phyloP scores from a whole-genome alignment of 805 yeast genomes.

The Maudiozyma turicensis region DNA sequence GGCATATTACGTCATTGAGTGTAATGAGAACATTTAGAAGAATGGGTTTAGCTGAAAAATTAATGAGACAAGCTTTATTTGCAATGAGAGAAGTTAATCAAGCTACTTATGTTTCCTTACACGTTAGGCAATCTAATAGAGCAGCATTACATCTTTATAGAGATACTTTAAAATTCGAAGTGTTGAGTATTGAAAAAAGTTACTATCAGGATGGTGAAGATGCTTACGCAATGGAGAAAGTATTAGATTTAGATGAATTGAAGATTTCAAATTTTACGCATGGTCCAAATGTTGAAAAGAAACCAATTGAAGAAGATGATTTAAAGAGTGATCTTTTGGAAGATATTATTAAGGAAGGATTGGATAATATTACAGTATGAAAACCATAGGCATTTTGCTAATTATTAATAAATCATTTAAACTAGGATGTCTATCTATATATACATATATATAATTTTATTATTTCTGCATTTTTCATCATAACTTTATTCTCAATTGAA shows the following conservation, averaged over 20 bases:
- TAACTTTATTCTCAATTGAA: too few species aligned
- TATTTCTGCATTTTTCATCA: background rate
- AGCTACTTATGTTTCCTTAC: conserved; percentile 79
- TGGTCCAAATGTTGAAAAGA: conserved; percentile 4
- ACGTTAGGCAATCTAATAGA: conserved; percentile 85
- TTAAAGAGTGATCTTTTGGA: conserved; percentile 39
- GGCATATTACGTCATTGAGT: conserved; percentile 87
- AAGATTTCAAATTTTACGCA: conserved; percentile 48
- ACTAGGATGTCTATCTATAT: background rate
- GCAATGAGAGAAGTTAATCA: conserved; percentile 73
- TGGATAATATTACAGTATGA: conserved; percentile 14
- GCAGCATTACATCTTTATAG: conserved; percentile 90
- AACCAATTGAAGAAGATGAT: conserved; percentile 40
- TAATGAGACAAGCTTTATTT: conserved; percentile 76
- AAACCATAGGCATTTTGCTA: background rate
- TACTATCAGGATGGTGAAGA: conserved; percentile 97
- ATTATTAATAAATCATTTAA: background rate
- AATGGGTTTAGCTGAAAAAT: conserved; percentile 86
- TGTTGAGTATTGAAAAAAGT: conserved; percentile 69
- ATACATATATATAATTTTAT: background rate
- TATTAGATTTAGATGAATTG: conserved; percentile 48
- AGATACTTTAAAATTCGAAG: conserved; percentile 77
- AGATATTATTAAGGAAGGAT: conserved; percentile 20
- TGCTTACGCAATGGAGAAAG: conserved; percentile 89
- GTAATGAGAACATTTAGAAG: conserved; percentile 94